Conservation (phyloP, 805 yeast species). For the Starmerella apicola region DNA sequence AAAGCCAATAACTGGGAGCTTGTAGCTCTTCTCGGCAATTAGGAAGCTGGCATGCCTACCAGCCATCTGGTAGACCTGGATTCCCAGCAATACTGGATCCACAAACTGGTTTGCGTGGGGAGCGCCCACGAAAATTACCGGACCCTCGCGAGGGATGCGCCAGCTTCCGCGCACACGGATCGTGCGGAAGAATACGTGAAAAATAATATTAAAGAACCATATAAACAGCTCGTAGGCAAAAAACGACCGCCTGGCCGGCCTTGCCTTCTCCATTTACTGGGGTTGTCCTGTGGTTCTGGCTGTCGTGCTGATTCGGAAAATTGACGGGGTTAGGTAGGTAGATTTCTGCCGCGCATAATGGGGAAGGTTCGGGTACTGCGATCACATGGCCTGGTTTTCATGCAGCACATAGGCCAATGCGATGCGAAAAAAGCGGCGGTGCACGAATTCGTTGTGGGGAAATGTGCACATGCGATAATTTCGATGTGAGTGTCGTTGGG, state of each 20-base stretch:
- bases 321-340: no score
- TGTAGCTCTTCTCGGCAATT: constrained; percentile 71
- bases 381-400: no score
- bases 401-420: no score
- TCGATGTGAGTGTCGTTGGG: no score
- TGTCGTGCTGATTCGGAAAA: no score
- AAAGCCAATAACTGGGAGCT: constrained; percentile 54
- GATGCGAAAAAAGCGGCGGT: no score
- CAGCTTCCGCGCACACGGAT: constrained; percentile 81
- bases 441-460: no score
- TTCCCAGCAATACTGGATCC: constrained; percentile 70
- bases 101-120: constrained; percentile 97
- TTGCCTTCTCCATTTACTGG: no score
- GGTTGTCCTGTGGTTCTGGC: no score
- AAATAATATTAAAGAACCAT: constrained; percentile 31
- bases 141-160: constrained; percentile 56
- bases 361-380: no score
- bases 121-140: constrained; percentile 86
- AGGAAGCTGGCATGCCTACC: constrained; percentile 64
- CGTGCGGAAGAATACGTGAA: constrained; percentile 72
- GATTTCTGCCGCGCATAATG: no score
- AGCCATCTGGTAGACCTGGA: constrained; percentile 57
- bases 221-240: constrained; percentile 27
- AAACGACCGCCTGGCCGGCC: constrained; percentile 9
- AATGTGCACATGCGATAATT: no score